Evolutionary conservation across 495 filamentous ascomycete species (phyloP), one percentile per base, ranked within the genome.

Genomic region (Neurospora sp.): DNA sequence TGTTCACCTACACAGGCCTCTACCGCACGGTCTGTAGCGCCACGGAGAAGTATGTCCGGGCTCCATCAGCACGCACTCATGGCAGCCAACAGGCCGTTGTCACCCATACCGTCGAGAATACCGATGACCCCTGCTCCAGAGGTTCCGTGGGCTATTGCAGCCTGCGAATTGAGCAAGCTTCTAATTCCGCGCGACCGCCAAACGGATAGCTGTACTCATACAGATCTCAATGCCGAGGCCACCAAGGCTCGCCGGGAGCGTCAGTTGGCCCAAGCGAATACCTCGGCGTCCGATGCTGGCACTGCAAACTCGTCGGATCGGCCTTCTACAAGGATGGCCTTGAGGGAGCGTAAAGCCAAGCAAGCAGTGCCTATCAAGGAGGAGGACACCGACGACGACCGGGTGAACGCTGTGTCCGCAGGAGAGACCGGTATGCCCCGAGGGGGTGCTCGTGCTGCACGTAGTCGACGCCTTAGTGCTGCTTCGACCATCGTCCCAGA

Each of bases 101-200:
- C 78, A 70, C 76, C 70, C 9, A 77, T 65, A 65, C 74, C 70
- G 27, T 77, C 74, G 14, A 72, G 86, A 77, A 75, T 82, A 37
- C 85, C 85, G 10, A 83, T 87, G n/a, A 88, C 90, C 3, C 90
- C 92, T 35, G 86, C 91, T 2, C 92, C 93, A 7, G 90, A 93
- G 37, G 90, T 98, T 0, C 85, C 89, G 47, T 98, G 96, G 96
- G 89, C 91, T 2, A 88, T 90, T 47, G 93, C 93, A 16, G 85
- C 93, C 0, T 86, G 90, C 76, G 94, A 97, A 77, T 80, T 98
- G 18, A 92, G 89, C 76, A 94, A 93, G 78, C 80, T 94, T 5
- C 87, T 98, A 37, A 91, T 97, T 69, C 96, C 96, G 2, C 82
- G 81, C 10, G 83, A 89, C 74, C 86, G 93, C 10, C 87, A 92